Evolutionary conservation across 345 rosid genomes (phyloP), one percentile per base, ranked within the genome.

Genomic region (Salix koriyanagi): DNA sequence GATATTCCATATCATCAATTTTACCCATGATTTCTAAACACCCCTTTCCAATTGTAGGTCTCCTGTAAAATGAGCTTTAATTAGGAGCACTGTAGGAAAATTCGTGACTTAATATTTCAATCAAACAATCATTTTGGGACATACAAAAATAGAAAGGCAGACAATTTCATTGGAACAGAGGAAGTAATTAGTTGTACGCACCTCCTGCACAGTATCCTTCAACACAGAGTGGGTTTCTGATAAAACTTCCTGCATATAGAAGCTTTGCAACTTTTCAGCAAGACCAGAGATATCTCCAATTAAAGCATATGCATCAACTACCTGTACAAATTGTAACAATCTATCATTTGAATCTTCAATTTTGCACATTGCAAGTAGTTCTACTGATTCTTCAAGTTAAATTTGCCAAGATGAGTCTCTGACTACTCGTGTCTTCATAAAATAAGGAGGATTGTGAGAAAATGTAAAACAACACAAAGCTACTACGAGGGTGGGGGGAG

Each of bases 271-370:
- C 90, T 96, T 96, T 83, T 93, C 99, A 52, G 97, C 96, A 76
- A 96, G 98, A 81, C 99, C 99, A 76, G 98, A 90, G 62, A 91
- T 82, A 85, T 96, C 98, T 72, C 99, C 99, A 54, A 96, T 96
- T 76, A 96, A 85, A 77, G 99, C 98, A 90, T 94, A 96, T 77
- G 98, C 98, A 72, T 96, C 99, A 80, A 96, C 87, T 74, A 94
- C 98, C 99, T 96, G 89, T 70, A 77, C 83, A 30, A 76, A 73
- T 70, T 28, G 52, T 54, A 66, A 11, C 34, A 77, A 48, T 25
- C 41, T 15, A 56, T n/a, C 30, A 48, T 70, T 69, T 69, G 7
- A 56, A 56, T 65, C 36, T 61, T 23, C 46, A 58, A 52, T 62
- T 46, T 74, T 15, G 58, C 60, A 61, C 39, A 65, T 16, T 16